Conservation (phyloP, 176 grass and related monocot species). For the Hsuehochloa calcarea region DNA sequence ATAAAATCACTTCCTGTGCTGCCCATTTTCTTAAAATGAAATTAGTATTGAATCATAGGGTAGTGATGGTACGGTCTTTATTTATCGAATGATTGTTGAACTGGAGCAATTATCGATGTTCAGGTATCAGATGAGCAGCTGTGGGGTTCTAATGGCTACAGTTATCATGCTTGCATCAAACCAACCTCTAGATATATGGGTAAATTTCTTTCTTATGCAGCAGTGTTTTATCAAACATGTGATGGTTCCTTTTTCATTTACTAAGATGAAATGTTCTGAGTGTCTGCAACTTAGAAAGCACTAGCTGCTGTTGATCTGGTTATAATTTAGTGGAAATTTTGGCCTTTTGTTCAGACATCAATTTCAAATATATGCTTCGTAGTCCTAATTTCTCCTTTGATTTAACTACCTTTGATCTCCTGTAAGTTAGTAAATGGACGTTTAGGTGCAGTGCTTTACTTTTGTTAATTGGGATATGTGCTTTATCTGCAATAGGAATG, state of each 20-base stretch:
- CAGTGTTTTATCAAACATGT: not conserved
- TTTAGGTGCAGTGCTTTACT: not conserved
- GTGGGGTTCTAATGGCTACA: constrained; percentile 66
- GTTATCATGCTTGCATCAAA: constrained; percentile 68
- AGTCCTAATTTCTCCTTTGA: not conserved
- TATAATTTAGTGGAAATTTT: not conserved
- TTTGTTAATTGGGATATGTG: constrained; percentile 14
- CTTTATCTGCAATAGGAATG: not conserved
- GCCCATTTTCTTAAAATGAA: not conserved
- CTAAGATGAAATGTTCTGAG: not conserved
- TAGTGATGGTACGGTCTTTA: not conserved
- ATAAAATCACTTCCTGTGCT: not conserved
- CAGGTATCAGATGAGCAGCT: constrained; percentile 56
- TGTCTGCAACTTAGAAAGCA: not conserved
- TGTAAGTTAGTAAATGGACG: not conserved
- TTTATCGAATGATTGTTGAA: not conserved
- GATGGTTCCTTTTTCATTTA: not conserved
- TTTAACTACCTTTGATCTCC: constrained; percentile 4
- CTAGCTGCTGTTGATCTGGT: not conserved
- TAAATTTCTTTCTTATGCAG: constrained; percentile 31
- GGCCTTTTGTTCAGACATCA: not conserved
- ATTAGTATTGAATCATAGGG: not conserved
- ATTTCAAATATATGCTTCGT: not conserved
- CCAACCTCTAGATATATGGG: constrained; percentile 78
- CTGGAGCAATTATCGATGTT: not conserved